Percentiles rank a stretch among this genome's conserved stretches.
phyloP scores from a whole-genome alignment of 78 protist species.

The Protostelium mycophagum region DNA sequence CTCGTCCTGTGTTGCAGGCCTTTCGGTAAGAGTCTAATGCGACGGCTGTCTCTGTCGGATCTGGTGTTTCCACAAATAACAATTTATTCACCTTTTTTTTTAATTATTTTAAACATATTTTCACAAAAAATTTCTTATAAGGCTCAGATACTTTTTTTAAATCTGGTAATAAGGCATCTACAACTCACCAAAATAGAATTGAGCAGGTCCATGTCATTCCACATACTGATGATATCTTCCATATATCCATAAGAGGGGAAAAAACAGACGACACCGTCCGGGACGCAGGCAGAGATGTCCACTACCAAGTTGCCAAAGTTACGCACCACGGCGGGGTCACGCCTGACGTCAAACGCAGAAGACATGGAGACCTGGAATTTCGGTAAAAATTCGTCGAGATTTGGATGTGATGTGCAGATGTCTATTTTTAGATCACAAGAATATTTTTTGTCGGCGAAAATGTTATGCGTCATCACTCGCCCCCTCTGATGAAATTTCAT shows the following conservation, averaged over 20 bases:
- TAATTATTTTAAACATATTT: neutral
- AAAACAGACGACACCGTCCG: slow-evolving; percentile 98
- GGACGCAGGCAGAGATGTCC: slow-evolving; percentile 73
- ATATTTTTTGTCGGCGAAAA: neutral
- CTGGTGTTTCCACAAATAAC: slow-evolving; percentile 91
- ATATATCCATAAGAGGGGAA: slow-evolving; percentile 94
- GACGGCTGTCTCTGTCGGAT: slow-evolving; percentile 85
- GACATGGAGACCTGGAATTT: slow-evolving; percentile 65
- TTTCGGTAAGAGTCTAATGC: slow-evolving; percentile 89
- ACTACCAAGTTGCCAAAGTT: slow-evolving; percentile 85
- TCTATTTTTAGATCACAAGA: no score
- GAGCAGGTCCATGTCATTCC: slow-evolving; percentile 77
- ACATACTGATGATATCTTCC: slow-evolving; percentile 81
- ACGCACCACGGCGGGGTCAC: slow-evolving; percentile 73
- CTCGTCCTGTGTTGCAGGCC: slow-evolving; percentile 87
- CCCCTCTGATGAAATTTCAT: neutral
- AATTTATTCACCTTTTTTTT: slow-evolving; percentile 79
- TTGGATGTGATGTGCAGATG: no score
- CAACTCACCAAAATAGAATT: slow-evolving; percentile 44
- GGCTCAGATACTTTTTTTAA: neutral
- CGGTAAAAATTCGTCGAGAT: no score
- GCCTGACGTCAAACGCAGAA: slow-evolving; percentile 54
- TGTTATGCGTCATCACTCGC: neutral
- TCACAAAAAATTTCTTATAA: neutral
- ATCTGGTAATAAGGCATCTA: neutral